Conservation (phyloP, 371 early-diverging fungal genomes). For the Mucor plumbeus region DNA sequence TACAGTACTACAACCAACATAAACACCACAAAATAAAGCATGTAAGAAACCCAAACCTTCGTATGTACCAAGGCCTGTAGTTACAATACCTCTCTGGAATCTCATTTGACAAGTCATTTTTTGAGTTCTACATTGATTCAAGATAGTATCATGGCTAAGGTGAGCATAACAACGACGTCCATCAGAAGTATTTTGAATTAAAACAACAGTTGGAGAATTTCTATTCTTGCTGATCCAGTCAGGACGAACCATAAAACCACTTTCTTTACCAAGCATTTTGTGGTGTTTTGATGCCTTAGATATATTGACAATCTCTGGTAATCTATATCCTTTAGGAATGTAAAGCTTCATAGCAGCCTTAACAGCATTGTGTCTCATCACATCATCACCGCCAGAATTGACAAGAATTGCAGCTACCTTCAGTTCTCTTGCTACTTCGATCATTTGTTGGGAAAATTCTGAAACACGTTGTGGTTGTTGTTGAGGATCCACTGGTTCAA, state of each 20-base stretch:
- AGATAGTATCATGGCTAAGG: conserved; percentile 67
- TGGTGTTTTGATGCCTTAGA: conserved; percentile 62
- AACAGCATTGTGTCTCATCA: conserved; percentile 62
- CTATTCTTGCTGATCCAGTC: conserved; percentile 41
- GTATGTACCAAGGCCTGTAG: conserved; percentile 67
- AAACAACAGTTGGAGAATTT: conserved; percentile 53
- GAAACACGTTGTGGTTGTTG: conserved; percentile 53
- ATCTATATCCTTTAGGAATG: conserved; percentile 25
- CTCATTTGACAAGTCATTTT: conserved; percentile 81
- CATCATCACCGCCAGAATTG: conserved; percentile 68
- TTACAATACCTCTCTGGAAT: conserved; percentile 66
- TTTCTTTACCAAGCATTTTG: conserved; percentile 62
- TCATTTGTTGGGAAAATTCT: conserved; percentile 71
- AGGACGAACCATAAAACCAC: conserved; percentile 53
- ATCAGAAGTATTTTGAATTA: conserved; percentile 60
- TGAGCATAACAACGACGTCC: conserved; percentile 62
- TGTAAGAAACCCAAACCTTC: conserved; percentile 80
- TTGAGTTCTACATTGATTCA: conserved; percentile 81
- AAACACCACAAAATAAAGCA: conserved; percentile 75
- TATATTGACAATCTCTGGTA: conserved; percentile 61
- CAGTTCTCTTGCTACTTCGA: conserved; percentile 66
- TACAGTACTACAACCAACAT: conserved; percentile 58
- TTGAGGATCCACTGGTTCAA: conserved; percentile 68
- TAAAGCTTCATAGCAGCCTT: conserved; percentile 38
- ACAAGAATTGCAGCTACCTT: conserved; percentile 62